A percentile compares a stretch with the other conserved stretches of the same genome.
phyloP scores from a whole-genome alignment of 495 filamentous ascomycete species.

The Coniosporium apollinis region DNA sequence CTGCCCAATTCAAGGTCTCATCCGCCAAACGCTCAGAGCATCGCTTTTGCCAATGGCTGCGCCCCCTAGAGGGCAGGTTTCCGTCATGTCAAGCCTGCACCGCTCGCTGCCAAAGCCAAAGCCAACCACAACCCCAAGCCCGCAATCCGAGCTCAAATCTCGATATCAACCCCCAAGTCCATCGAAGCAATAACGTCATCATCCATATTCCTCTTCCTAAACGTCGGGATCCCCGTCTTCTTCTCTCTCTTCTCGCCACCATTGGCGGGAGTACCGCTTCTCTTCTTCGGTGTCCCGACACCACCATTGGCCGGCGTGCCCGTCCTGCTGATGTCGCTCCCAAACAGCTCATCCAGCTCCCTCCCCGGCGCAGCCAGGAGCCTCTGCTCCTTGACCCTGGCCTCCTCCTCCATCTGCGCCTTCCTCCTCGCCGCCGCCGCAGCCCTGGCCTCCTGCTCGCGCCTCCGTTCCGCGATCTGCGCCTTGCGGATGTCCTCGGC shows the following conservation, averaged over 20 bases:
- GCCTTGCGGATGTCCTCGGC: conserved; percentile 69
- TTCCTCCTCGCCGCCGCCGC: conserved; percentile 26
- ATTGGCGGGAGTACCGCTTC: conserved; percentile 13
- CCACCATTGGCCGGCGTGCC: conserved; percentile 28
- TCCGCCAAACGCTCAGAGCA: too few relatives aligned
- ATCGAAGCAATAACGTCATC: conserved; percentile 25
- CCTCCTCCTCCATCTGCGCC: conserved; percentile 13
- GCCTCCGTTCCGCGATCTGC: conserved; percentile 56
- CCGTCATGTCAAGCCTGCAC: too few relatives aligned
- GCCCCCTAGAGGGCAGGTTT: too few relatives aligned
- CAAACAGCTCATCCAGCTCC: conserved; percentile 21
- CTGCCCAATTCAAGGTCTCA: too few relatives aligned
- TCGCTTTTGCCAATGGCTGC: too few relatives aligned
- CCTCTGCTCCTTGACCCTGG: conserved; percentile 15
- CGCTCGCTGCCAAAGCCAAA: too few relatives aligned
- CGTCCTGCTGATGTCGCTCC: conserved; percentile 28
- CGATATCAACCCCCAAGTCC: conserved; percentile 28
- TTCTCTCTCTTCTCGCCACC: conserved; percentile 14
- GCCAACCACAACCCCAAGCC: too few relatives aligned
- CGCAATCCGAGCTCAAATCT: conserved; percentile 24
- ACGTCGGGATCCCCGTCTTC: conserved; percentile 17
- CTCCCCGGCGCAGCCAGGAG: conserved; percentile 7
- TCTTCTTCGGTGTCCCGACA: conserved; percentile 21
- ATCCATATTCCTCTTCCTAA: conserved; percentile 20
- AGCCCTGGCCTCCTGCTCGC: conserved; percentile 35